Evolutionary conservation across 1,284 basidiomycete genomes (phyloP).

Genomic region (Marasmius oreades): DNA sequence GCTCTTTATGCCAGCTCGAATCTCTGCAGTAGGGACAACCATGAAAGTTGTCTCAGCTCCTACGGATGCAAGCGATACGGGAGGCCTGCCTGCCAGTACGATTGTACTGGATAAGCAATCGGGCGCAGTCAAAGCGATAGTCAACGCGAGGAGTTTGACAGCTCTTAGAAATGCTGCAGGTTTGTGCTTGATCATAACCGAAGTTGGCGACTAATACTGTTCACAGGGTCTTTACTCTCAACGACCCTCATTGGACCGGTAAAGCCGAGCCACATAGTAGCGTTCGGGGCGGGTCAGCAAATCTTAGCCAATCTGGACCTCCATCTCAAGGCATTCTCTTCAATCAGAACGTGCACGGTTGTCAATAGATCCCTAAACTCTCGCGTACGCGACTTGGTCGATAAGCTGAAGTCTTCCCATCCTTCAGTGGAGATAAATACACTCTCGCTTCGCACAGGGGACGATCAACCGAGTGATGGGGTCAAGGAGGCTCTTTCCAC

Average conservation of each 20-base stretch:
- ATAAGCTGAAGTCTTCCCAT: conserved; percentile 36
- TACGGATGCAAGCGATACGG: conserved; percentile 29
- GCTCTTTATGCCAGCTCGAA: conserved; percentile 71
- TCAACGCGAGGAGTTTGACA: conserved; percentile 77
- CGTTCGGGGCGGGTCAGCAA: conserved; percentile 81
- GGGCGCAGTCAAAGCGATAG: conserved; percentile 64
- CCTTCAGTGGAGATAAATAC: conserved; percentile 33
- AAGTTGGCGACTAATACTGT: neutral
- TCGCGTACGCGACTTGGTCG: conserved; percentile 43
- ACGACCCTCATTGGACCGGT: conserved; percentile 46
- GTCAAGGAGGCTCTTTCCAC: conserved; percentile 29
- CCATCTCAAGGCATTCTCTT: conserved; percentile 54
- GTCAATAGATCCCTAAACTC: conserved; percentile 59
- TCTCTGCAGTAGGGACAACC: conserved; percentile 40
- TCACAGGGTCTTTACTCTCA: conserved; percentile 69
- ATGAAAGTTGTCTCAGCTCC: conserved; percentile 78
- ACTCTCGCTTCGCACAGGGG: conserved; percentile 11
- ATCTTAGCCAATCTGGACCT: conserved; percentile 66
- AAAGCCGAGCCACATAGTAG: conserved; percentile 47
- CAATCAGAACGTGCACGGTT: conserved; percentile 54
- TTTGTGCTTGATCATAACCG: conserved; percentile 11
- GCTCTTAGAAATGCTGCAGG: conserved; percentile 80
- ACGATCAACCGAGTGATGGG: conserved; percentile 11
- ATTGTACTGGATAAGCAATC: conserved; percentile 70
- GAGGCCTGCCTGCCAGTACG: conserved; percentile 74